phyloP scores from a whole-genome alignment of 305 asterid species.

The Monarda citriodora region DNA sequence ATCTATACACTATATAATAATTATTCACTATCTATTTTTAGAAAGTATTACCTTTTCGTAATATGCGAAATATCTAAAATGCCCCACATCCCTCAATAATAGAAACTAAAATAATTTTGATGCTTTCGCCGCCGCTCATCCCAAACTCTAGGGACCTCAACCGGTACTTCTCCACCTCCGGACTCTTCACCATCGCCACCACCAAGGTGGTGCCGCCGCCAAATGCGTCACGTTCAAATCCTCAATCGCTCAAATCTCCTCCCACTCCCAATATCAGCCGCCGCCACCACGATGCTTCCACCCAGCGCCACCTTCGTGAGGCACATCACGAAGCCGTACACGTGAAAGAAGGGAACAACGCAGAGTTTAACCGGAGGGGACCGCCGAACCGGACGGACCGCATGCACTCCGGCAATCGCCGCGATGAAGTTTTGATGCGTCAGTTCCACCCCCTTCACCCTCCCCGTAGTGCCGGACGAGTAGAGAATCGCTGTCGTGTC shows the following conservation, averaged over 20 bases:
- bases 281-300: constrained; percentile 48
- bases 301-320: constrained; percentile 58
- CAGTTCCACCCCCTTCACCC: constrained; percentile 67
- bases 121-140: constrained; percentile 76
- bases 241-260: constrained; percentile 56
- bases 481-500: constrained; percentile 68
- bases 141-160: constrained; percentile 47
- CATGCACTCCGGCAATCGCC: constrained; percentile 34
- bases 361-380: constrained; percentile 46
- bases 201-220: constrained; percentile 74
- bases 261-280: constrained; percentile 37
- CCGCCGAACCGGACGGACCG: constrained; percentile 21
- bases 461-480: constrained; percentile 88
- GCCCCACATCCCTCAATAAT: too few relatives aligned
- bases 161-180: constrained; percentile 37
- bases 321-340: constrained; percentile 67
- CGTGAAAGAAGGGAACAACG: constrained; percentile 69
- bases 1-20: too few relatives aligned
- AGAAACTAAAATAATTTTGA: too few relatives aligned
- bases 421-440: constrained; percentile 66
- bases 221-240: constrained; percentile 57
- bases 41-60: too few relatives aligned
- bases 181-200: constrained; percentile 63
- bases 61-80: too few relatives aligned
- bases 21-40: too few relatives aligned